phyloP scores from a whole-genome alignment of 768 basidiomycete species.

The Suillus subluteus region DNA sequence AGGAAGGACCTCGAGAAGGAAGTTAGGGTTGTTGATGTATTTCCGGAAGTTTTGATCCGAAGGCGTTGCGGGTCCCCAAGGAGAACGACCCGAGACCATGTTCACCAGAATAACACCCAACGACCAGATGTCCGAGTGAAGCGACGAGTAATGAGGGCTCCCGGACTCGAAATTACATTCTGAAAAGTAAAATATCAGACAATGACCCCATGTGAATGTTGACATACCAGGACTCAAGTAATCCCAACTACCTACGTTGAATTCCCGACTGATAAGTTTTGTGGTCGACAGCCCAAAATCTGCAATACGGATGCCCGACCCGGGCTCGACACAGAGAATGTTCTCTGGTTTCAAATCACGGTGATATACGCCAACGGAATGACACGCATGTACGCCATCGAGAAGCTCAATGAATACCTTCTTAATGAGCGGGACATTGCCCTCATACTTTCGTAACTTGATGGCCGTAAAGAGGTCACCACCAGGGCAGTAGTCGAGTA shows the following conservation, averaged over 20 bases:
- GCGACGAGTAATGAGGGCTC: constrained; percentile 21
- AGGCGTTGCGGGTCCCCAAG: constrained; percentile 73
- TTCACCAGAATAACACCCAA: constrained; percentile 82
- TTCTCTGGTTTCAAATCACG: constrained; percentile 90
- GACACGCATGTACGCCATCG: constrained; percentile 78
- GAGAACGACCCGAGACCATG: constrained; percentile 71
- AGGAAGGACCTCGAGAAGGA: constrained; percentile 72
- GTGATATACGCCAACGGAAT: constrained; percentile 72
- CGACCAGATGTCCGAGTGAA: constrained; percentile 64
- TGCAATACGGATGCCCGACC: constrained; percentile 59
- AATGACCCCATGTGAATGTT: not conserved
- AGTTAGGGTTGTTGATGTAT: constrained; percentile 63
- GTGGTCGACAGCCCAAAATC: constrained; percentile 79
- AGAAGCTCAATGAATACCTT: constrained; percentile 74
- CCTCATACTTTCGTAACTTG: constrained; percentile 53
- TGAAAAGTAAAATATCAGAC: constrained; percentile 28
- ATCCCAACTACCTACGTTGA: constrained; percentile 60
- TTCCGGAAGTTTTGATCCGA: constrained; percentile 69
- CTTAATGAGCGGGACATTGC: constrained; percentile 65
- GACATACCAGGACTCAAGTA: constrained; percentile 75
- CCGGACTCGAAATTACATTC: constrained; percentile 56
- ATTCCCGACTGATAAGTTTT: constrained; percentile 47
- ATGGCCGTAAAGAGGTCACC: constrained; percentile 77
- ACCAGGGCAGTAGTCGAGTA: constrained; percentile 57
- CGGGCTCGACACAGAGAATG: constrained; percentile 61